Evolutionary conservation across 1,284 basidiomycete species (phyloP).

Genomic region (Singerocomus rubriflavus): DNA sequence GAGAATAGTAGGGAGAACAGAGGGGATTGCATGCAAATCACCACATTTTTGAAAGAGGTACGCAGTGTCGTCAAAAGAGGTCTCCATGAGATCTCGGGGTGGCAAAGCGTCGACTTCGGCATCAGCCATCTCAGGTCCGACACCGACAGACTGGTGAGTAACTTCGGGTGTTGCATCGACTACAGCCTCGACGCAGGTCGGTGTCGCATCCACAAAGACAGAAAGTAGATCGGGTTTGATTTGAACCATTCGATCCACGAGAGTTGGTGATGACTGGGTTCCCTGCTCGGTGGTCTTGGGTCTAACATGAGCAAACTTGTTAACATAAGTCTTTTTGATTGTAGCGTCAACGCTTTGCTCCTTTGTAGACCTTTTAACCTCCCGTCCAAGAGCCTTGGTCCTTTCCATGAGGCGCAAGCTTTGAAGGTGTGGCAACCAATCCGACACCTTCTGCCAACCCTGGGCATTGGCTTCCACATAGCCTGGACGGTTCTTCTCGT

Average conservation of each 20-base stretch:
- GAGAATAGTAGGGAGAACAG: constrained; percentile 41
- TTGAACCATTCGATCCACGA: constrained; percentile 46
- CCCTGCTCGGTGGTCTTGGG: constrained; percentile 43
- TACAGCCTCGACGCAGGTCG: constrained; percentile 27
- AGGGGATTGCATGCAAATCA: constrained; percentile 27
- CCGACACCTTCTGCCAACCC: constrained; percentile 64
- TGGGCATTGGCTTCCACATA: constrained; percentile 61
- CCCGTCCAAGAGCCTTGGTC: constrained; percentile 38
- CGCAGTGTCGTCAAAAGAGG: constrained; percentile 27
- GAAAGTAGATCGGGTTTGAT: constrained; percentile 43
- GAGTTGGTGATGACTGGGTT: constrained; percentile 48
- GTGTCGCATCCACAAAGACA: constrained; percentile 45
- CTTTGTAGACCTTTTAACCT: constrained; percentile 28
- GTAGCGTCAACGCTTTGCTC: constrained; percentile 60
- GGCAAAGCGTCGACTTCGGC: constrained; percentile 32
- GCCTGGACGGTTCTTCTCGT: constrained; percentile 68
- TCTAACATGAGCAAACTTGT: constrained; percentile 47
- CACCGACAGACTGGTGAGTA: constrained; percentile 40
- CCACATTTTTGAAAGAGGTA: constrained; percentile 25
- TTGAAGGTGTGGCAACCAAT: constrained; percentile 68
- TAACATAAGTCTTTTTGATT: constrained; percentile 39
- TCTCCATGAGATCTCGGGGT: constrained; percentile 24
- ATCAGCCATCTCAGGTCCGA: constrained; percentile 30
- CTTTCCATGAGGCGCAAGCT: constrained; percentile 59
- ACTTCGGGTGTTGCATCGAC: constrained; percentile 35